Base-by-base conservation (phyloP, 2,329 filamentous ascomycete species). In the Chrysosphaeria jannelii region DNA sequence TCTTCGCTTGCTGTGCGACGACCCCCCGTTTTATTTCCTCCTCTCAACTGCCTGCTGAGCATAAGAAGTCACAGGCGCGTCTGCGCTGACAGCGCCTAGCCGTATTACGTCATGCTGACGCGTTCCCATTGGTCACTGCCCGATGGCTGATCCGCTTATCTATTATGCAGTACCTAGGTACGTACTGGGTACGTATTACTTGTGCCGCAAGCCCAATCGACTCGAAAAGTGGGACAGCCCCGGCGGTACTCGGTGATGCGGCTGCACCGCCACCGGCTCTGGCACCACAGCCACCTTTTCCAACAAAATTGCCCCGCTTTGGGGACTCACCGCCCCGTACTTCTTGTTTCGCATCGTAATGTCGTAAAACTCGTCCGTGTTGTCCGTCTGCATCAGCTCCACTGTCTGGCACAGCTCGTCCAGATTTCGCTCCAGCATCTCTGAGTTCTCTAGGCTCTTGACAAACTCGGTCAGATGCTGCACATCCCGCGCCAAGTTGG, bases 321-420 rank as follows among this genome's bases (percentile, higher is more conserved):
- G 53, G 24, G 75, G 71, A 45, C 93, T 76, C 16, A 97, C 88
- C 25, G 76, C 67, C 10, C 78, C 72, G 39, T 90, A 97, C 40
- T 90, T 88, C 47, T 72, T 79, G 45, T 91, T 90, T 24, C 78
- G 54, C 9, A 69, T 72, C 5, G 69, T 71, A 23, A 85, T 69
- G 39, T 97, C 85, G 41, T 85, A 97, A 43, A 90, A 97, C 42
- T 93, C 81, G 32, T 93, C 79, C n/a, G 75, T 63, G 35, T 89
- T 89, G 19, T 89, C 76, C 2, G 59, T 61, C 37, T 74, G 65
- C 57, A 97, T 71, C 13, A 97, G 53, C 28, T 71, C 64, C 22
- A 90, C 69, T 2, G 85, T 93, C 48, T 97, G 85, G 34, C 81
- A 68, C 17, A 97, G 51, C 46, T 93, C 85, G 35, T 91, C 79